Percentiles rank a stretch among this genome's conserved stretches.
phyloP scores from a whole-genome alignment of 164 flowering plant genomes.

The Nelumbo lutea region DNA sequence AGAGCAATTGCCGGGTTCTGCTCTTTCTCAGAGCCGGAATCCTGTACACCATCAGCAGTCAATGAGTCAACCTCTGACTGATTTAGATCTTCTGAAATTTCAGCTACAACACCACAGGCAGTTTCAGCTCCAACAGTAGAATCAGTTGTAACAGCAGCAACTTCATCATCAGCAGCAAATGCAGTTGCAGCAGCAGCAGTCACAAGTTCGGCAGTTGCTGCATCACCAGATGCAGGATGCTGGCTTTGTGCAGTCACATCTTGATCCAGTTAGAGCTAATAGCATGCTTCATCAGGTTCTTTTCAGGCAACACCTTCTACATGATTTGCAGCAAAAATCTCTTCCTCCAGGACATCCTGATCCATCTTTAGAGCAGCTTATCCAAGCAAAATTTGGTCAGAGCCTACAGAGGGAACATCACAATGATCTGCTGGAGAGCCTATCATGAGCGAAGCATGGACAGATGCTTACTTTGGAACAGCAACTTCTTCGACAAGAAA shows the following conservation, averaged over 20 bases:
- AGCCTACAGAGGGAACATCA: slow-evolving; percentile 44
- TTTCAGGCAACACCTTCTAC: slow-evolving; percentile 49
- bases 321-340: slow-evolving; percentile 49
- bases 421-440: slow-evolving; percentile 45
- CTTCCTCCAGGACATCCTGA: slow-evolving; percentile 40
- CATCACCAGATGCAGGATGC: slow-evolving; percentile 50
- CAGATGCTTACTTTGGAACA: slow-evolving; percentile 51
- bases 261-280: slow-evolving; percentile 42
- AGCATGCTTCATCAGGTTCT: slow-evolving; percentile 48
- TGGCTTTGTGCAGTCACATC: slow-evolving; percentile 37
- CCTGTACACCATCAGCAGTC: slow-evolving; percentile 38
- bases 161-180: slow-evolving; percentile 10
- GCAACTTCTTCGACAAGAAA: slow-evolving; percentile 51
- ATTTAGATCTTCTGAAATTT: slow-evolving; percentile 47
- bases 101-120: slow-evolving; percentile 51
- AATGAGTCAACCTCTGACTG: slow-evolving; percentile 35
- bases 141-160: slow-evolving; percentile 22
- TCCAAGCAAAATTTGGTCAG: slow-evolving; percentile 60
- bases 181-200: slow-evolving; percentile 60
- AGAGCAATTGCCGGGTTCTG: slow-evolving; percentile 38
- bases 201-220: slow-evolving; percentile 53
- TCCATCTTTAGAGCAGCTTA: slow-evolving; percentile 57
- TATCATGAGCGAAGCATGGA: slow-evolving; percentile 47
- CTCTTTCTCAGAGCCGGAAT: slow-evolving; percentile 23
- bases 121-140: slow-evolving; percentile 34